phyloP scores from a whole-genome alignment of 495 filamentous ascomycete species.

The Hapsidospora chrysogenum region DNA sequence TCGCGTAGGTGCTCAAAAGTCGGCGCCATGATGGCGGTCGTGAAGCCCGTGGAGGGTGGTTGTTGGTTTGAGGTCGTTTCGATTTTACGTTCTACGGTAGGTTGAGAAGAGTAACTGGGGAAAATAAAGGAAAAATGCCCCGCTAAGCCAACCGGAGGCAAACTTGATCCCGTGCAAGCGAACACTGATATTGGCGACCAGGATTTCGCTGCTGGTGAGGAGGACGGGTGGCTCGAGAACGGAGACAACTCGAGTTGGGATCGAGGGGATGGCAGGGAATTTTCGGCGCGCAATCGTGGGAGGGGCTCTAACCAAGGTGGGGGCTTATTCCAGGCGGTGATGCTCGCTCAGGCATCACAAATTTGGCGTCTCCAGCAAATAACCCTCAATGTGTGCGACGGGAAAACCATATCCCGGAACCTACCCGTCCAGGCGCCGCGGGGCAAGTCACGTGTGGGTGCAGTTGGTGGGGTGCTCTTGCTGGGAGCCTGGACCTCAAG shows the following conservation, averaged over 20 bases:
- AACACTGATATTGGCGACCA: too few relatives aligned
- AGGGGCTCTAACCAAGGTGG: neutral
- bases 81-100: too few relatives aligned
- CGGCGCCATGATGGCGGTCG: slow-evolving; percentile 36
- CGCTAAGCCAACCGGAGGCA: too few relatives aligned
- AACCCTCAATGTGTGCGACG: slow-evolving; percentile 4
- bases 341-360: neutral
- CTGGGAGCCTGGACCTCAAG: neutral
- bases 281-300: neutral
- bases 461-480: neutral
- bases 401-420: slow-evolving; percentile 1
- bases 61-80: too few relatives aligned
- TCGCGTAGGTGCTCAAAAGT: slow-evolving; percentile 40
- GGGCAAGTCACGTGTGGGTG: slow-evolving; percentile 4
- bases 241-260: too few relatives aligned
- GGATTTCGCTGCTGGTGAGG: too few relatives aligned
- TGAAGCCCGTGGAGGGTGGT: neutral
- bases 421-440: neutral
- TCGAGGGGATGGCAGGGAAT: too few relatives aligned
- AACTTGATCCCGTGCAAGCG: too few relatives aligned
- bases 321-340: neutral
- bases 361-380: slow-evolving; percentile 3
- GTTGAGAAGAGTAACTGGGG: too few relatives aligned
- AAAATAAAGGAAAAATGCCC: neutral
- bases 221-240: too few relatives aligned